Evolutionary conservation across 306 rosid genomes (phyloP), one percentile per base, ranked within the genome.

Genomic region (Gynostemma pentaphyllum): DNA sequence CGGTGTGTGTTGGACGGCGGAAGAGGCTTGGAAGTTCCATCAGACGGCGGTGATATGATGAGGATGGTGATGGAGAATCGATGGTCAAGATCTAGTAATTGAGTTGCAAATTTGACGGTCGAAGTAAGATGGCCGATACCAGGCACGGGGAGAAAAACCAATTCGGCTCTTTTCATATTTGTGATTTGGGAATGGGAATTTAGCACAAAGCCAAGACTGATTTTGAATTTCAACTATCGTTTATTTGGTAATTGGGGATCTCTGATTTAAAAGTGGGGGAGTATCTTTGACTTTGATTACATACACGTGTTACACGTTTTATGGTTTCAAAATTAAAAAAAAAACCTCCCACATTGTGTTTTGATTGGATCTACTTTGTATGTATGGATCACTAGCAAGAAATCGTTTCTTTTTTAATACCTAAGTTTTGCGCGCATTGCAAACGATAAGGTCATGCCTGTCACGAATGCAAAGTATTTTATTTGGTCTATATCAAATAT

Each of bases 61-160:
- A 87, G 72, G 23, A 84, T 11, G 0, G 85, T 80, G 67, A 83
- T 57, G 30, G n/a, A 56, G 68, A 87, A 68, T 19, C 74, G 67
- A 37, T 50, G 26, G 24, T 80, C 79, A 9, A 76, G 83, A 22
- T 72, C 21, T 2, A 79, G 21, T 4, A 85, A 79, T 19, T 72
- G 84, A 66, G 81, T 85, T 0, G 82, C 78, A 3, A 88, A 69
- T 69, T 85, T 80, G 0, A 81, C 45, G 9, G 76, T 45, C 13
- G 94, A 52, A 0, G n/a, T 67, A 2, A 80, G 45, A 67, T 87
- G 96, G 22, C 96, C 76, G 0, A 22, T 27, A 1, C 72, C 89
- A 0, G 81, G 79, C 49, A 9, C 4, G 9, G 85, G 89, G 30
- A 84, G 45, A 39, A 87, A 74, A 53, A 87, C 82, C 5, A 87